Base-by-base conservation (phyloP, 176 grass and related monocot species). In the Miscanthus lutarioriparius region DNA sequence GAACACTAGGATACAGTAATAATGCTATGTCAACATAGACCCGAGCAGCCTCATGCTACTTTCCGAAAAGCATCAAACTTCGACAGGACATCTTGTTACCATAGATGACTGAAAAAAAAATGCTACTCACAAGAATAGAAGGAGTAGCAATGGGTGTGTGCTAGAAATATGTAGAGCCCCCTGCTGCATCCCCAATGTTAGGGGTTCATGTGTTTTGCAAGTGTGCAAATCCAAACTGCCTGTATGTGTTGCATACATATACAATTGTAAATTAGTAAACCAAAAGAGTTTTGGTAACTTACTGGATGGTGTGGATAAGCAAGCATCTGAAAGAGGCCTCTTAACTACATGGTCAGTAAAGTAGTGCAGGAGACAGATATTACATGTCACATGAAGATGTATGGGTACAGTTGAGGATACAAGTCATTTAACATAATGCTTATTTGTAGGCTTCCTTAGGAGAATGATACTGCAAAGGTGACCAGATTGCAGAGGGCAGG, bases 71-170 rank as follows among this genome's bases (percentile, higher is more conserved):
- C 49, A 54, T 54, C 17, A 17, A 54, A 54, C 19, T 54, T 54
- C 49, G 6, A 54, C 17, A 54, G 49, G 49, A 54, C 49, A 54
- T 54, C 6, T 54, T 54, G 16, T 20, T 54, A 20, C 19, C 49
- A 54, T 8, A 20, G 17, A 92, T 92, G 70, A 20, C 6, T 49
- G 47, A 49, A 49, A 48, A 16, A 19, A 19, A 51, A 53, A 53
- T 20, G 49, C 49, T 54, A 54, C 49, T 8, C 49, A 54, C 1
- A 54, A 54, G 6, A 54, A 54, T 54, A 54, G 1, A 8, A 35
- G 32, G 32, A 33, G 33, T 17, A 19, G 17, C 49, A 20, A 54
- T 54, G 49, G 49, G 49, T 54, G 49, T 2, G 48, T 54, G 49
- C 48, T 51, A 51, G 16, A 51, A 51, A 19, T 51, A 51, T 51